Base-by-base conservation (phyloP, 257 asterid species). In the Forsythia suspensa region DNA sequence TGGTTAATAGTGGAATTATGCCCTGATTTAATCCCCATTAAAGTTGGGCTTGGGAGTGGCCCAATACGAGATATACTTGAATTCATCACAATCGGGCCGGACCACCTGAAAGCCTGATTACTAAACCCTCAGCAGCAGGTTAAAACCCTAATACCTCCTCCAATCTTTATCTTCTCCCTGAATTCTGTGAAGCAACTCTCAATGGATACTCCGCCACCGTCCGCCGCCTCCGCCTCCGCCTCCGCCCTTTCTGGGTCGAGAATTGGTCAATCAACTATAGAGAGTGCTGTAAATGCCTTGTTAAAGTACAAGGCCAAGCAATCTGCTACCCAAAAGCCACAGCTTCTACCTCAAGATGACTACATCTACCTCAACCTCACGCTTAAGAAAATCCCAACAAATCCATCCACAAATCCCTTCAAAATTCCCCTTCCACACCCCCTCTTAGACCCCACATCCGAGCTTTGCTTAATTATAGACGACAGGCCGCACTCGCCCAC, bases 311-410 rank as follows among this genome's bases (percentile, higher is more conserved):
- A 89, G 63, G 88, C 85, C 3, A 55, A 85, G 4, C 82, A 87
- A 57, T 85, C 95, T 0, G 43, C 87, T 37, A 57, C 77, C 66
- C 87, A 87, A 29, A 91, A 89, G 82, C 91, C 85, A 5, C 95
- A 91, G 55, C 89, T 95, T 12, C 89, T 95, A 8, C 94, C 97
- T 34, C 74, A 81, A 24, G 98, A 95, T 10, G 97, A 95, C 74
- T 91, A 84, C 71, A 71, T 95, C 65, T 95, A 90, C 84, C 98
- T 95, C 65, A 90, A 87, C 69, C 76, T 91, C 61, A 93, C 97
- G 74, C 95, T 93, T 37, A 89, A 85, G 76, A 93, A 88, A 81
- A 89, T 95, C 83, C 99, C 99, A 0, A 76, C 86, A 1, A 84
- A 90, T 69, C 69, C 93, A 21, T 96, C 94, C 82, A 88, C 91